These are phyloP conservation scores for Didymella sp. DNA, from an alignment of 2,329 filamentous ascomycete genomes.

Conservation along the genomic window DNA sequence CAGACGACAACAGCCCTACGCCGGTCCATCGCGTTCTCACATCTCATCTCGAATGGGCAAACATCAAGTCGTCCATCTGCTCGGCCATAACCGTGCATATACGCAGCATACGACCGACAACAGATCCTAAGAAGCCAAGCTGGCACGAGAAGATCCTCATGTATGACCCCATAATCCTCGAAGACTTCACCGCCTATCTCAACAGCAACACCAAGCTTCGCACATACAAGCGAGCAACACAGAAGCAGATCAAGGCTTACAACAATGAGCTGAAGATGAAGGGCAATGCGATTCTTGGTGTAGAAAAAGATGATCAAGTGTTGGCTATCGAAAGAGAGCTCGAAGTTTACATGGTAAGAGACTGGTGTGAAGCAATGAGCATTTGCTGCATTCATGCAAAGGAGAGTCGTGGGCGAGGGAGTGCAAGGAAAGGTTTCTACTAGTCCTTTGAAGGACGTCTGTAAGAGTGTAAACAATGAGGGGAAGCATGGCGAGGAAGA, in stretches of 20 bases:
- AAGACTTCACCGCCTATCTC: constrained; percentile 84
- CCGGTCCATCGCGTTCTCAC: constrained; percentile 27
- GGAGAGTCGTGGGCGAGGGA: constrained; percentile 50
- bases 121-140: constrained; percentile 57
- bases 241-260: constrained; percentile 41
- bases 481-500: neutral
- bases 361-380: constrained; percentile 88
- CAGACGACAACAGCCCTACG: neutral
- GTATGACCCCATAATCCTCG: constrained; percentile 88
- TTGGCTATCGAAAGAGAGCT: constrained; percentile 39
- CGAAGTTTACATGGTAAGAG: constrained; percentile 69
- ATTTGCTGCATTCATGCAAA: constrained; percentile 79
- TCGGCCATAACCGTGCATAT: constrained; percentile 58
- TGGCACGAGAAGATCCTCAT: constrained; percentile 95
- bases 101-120: constrained; percentile 51
- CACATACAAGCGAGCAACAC: constrained; percentile 37
- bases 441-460: constrained; percentile 4
- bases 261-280: constrained; percentile 30
- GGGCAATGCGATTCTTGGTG: constrained; percentile 22
- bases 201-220: constrained; percentile 58
- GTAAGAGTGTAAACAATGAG: neutral
- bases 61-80: constrained; percentile 52
- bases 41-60: constrained; percentile 39
- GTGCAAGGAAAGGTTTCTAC: constrained; percentile 31
- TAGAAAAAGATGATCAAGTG: constrained; percentile 26